These are phyloP conservation scores for Leucosporidium yakuticum DNA, from an alignment of 768 basidiomycete genomes.

Conservation along the genomic window DNA sequence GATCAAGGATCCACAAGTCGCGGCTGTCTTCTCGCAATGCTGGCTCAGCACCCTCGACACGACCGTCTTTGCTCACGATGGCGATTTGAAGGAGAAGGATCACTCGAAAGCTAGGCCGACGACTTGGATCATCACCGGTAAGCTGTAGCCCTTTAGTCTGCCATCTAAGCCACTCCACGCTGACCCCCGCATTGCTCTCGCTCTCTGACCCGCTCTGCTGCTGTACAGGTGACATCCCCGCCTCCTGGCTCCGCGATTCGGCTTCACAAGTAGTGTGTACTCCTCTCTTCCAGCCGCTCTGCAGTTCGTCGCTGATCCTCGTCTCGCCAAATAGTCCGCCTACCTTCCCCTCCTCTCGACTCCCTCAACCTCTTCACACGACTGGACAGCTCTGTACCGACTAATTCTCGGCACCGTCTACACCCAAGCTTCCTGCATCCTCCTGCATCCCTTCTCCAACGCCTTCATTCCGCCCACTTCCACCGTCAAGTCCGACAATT, in stretches of 20 bases:
- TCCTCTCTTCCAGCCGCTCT: too few relatives aligned
- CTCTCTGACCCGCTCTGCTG: background rate
- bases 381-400: background rate
- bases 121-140: background rate
- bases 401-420: background rate
- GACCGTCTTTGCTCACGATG: background rate
- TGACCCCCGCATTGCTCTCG: background rate
- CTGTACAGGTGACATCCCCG: background rate
- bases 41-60: background rate
- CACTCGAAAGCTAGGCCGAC: background rate
- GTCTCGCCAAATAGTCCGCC: too few relatives aligned
- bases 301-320: too few relatives aligned
- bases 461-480: constrained; percentile 1
- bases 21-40: background rate
- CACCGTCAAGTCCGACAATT: background rate
- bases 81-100: background rate
- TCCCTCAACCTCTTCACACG: background rate
- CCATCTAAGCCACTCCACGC: background rate
- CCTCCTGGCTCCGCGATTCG: background rate
- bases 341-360: background rate
- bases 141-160: background rate
- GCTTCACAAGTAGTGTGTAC: background rate
- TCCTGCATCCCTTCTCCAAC: background rate
- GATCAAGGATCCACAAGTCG: background rate
- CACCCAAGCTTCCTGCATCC: background rate